Evolutionary conservation across 305 asterid genomes (phyloP), one percentile per base, ranked within the genome.

Genomic region (Fraxinus platypoda): DNA sequence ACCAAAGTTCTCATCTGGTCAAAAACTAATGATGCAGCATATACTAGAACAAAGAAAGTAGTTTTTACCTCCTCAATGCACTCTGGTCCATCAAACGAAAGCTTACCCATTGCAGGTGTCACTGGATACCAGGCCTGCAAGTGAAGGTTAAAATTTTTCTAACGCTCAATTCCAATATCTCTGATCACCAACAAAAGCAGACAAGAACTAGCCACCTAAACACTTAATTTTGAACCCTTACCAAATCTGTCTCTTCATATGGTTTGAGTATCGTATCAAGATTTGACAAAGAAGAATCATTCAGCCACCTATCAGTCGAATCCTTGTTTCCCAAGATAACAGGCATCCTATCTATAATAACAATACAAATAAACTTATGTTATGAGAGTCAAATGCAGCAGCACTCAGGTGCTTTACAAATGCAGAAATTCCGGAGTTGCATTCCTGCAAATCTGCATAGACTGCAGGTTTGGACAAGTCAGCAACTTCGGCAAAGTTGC

Each of bases 121-220:
- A 95, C 97, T 12, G 99, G 97, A 86, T 93, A 90, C 99, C 98
- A 95, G 26, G 84, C 93, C 99, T 94, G 88, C 75, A 78, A 25
- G 26, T 66, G 6, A 75, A 77, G 25, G 21, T 80, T 82, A 43
- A 77, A 54, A 68, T 80, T 62, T 26, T 76, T 81, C 76, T 78
- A 54, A 79, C 13, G 35, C 12, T 68, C 19, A 62, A 74, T 38
- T 59, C 74, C 37, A 35, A 4, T 19, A 71, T 71, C 52, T 13
- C 59, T 6, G 66, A 64, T 15, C 78, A 80, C 79, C 43, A 43
- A 17, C 38, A 28, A 11, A 8, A 57, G 64, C 5, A 25, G 21
- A 7, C 5, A 26, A 62, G 7, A 79, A 78, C 1, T 25, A 34
- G 70, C 54, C 64, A 11, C 19, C 26, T 23, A 68, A 35, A 77